Conservation (phyloP, 148 eudicot species). For the Simmondsia chinensis region DNA sequence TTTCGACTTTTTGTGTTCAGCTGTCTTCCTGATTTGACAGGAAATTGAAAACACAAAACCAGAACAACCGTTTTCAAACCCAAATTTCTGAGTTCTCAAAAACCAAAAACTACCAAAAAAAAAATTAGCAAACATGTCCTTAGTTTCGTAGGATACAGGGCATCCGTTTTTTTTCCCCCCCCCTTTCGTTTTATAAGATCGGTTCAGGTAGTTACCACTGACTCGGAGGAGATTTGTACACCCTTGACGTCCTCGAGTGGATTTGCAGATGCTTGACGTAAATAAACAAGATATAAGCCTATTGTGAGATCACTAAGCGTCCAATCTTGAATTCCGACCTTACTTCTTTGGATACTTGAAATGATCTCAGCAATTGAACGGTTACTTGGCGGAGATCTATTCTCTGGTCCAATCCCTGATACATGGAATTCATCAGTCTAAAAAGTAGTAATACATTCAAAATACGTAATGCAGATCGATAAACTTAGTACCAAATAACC, state of each 20-base stretch:
- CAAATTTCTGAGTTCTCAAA: too few species aligned
- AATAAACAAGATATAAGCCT: slow-evolving; percentile 85
- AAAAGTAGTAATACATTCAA: not conserved
- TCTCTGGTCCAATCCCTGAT: slow-evolving; percentile 48
- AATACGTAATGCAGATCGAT: too few species aligned
- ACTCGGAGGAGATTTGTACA: slow-evolving; percentile 56
- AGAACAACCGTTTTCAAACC: too few species aligned
- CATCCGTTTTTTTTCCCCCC: too few species aligned
- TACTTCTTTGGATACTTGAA: slow-evolving; percentile 75
- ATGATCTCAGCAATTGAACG: slow-evolving; percentile 64
- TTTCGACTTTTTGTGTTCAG: too few species aligned
- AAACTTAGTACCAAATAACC: too few species aligned
- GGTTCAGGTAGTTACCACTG: slow-evolving; percentile 36
- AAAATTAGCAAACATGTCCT: too few species aligned
- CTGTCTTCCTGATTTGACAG: too few species aligned
- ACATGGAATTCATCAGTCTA: slow-evolving; percentile 5
- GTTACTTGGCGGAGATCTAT: slow-evolving; percentile 46
- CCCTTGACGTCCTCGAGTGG: slow-evolving; percentile 70
- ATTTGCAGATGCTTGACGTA: slow-evolving; percentile 65
- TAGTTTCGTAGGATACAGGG: too few species aligned
- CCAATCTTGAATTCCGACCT: slow-evolving; percentile 85
- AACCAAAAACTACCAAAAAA: too few species aligned
- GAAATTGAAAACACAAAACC: too few species aligned
- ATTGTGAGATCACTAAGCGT: slow-evolving; percentile 85
- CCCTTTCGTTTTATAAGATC: not conserved